Conservation (phyloP, 2,329 filamentous ascomycete genomes). For the Bimuria novae-zelandiae region DNA sequence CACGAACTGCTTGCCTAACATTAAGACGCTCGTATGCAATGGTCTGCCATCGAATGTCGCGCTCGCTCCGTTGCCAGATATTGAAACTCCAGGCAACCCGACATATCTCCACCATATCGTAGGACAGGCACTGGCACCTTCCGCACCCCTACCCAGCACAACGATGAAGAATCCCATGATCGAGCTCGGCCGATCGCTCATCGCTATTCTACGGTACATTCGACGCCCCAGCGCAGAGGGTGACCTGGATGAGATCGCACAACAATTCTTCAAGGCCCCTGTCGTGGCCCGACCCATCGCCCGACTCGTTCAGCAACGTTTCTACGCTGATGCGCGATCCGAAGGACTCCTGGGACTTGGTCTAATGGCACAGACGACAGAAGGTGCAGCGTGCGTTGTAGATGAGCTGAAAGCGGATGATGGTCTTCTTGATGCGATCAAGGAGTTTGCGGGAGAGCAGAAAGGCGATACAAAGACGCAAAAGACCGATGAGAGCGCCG, state of each 20-base stretch:
- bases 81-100: conserved; percentile 22
- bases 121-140: conserved; percentile 36
- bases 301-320: conserved; percentile 40
- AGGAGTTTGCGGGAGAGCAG: conserved; percentile 35
- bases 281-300: conserved; percentile 38
- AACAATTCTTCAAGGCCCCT: conserved; percentile 34
- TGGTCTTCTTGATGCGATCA: conserved; percentile 38
- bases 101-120: conserved; percentile 37
- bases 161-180: conserved; percentile 46
- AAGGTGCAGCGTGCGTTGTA: conserved; percentile 35
- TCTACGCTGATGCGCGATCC: conserved; percentile 42
- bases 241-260: conserved; percentile 27
- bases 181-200: conserved; percentile 37
- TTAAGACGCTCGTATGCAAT: conserved; percentile 33
- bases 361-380: conserved; percentile 36
- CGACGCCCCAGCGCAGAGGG: conserved; percentile 23
- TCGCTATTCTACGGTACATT: conserved; percentile 32
- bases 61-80: conserved; percentile 13
- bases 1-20: conserved; percentile 37
- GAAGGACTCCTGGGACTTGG: conserved; percentile 44
- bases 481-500: conserved; percentile 24
- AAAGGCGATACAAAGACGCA: conserved; percentile 27
- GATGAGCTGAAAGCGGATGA: conserved; percentile 34
- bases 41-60: conserved; percentile 18
- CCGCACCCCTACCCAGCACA: conserved; percentile 41